Evolutionary conservation across 2,329 filamentous ascomycete species (phyloP), one percentile per base, ranked within the genome.

Genomic region (Neofusicoccum laricinum): DNA sequence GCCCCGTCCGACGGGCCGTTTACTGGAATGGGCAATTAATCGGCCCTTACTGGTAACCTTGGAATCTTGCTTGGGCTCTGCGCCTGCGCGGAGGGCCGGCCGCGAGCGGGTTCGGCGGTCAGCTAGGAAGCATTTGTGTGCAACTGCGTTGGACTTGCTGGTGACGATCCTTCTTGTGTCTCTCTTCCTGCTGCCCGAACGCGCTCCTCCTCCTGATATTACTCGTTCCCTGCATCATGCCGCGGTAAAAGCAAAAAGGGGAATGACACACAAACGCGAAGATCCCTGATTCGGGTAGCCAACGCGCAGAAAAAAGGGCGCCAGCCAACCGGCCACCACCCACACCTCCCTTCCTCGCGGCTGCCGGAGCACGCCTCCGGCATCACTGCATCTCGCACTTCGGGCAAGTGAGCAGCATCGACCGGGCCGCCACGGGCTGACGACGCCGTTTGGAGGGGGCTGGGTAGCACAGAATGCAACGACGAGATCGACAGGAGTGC

Each of bases 1-100:
- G 17, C 50, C 50, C 17, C 14, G 19, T 46, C 55, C 40, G 40
- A 19, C 53, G 53, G 55, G 40, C 55, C 55, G 55, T 59, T 59
- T 59, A 59, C 55, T 59, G 55, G 41, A 59, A 59, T 46, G 40
- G 41, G 55, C 30, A 59, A 59, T 34, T 45, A 59, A 59, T 59
- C 55, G 55, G 55, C 55, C 55, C 55, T 59, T 59, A 48, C 55
- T 50, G 14, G 4, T 12, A 34, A 58, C 38, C 53, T 58, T 58
- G 53, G 53, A 45, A 58, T 45, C 40, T 58, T 45, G 40, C 53
- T n/a, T 17, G 4, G 15, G 10, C 17, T 19, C 34, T 25, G 34
- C 34, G 25, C 25, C 2, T 30, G 25, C 4, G 25, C 34, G 41
- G 41, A 17, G 41, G 8, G 41, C 41, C 7, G 41, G 8, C 41